Evolutionary conservation across 2,329 filamentous ascomycete genomes (phyloP).

Genomic region (Colletotrichum trifolii): DNA sequence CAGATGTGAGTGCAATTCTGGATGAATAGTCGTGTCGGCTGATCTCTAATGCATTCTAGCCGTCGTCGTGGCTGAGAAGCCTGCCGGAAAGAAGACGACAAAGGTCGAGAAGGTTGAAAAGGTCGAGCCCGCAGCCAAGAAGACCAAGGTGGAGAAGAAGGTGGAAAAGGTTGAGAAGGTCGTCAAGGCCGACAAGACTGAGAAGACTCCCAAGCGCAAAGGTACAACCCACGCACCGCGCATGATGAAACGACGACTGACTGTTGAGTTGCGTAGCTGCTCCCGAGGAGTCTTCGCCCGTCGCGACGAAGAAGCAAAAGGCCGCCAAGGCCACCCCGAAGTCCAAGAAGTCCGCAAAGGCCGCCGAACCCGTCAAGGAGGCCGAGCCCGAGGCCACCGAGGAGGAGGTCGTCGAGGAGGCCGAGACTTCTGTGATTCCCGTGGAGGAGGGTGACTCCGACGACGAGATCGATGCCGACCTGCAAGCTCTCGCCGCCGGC

Average conservation of each 20-base stretch:
- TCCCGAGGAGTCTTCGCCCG: conserved; percentile 57
- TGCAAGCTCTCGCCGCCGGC: conserved; percentile 55
- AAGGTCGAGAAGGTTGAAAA: conserved; percentile 33
- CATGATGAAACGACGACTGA: neutral
- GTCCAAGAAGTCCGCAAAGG: neutral
- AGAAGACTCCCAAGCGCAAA: conserved; percentile 48
- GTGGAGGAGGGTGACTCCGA: conserved; percentile 49
- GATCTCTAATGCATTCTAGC: conserved; percentile 31
- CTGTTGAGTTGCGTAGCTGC: conserved; percentile 42
- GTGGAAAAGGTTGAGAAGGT: conserved; percentile 45
- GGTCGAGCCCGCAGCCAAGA: conserved; percentile 28
- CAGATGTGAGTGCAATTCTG: conserved; percentile 39
- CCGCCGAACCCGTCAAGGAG: conserved; percentile 44
- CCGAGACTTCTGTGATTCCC: conserved; percentile 37
- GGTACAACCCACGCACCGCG: conserved; percentile 38
- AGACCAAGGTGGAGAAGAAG: conserved; percentile 39
- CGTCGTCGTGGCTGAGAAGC: conserved; percentile 48
- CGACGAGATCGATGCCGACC: conserved; percentile 54
- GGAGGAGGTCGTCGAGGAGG: conserved; percentile 38
- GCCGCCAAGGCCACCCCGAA: conserved; percentile 49
- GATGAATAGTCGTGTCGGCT: neutral
- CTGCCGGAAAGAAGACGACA: conserved; percentile 40
- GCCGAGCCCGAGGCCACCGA: conserved; percentile 38
- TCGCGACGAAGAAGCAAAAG: conserved; percentile 59
- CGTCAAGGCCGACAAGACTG: conserved; percentile 15